phyloP scores from a whole-genome alignment of 148 eudicot genomes.

The Heliamphora exappendiculata region DNA sequence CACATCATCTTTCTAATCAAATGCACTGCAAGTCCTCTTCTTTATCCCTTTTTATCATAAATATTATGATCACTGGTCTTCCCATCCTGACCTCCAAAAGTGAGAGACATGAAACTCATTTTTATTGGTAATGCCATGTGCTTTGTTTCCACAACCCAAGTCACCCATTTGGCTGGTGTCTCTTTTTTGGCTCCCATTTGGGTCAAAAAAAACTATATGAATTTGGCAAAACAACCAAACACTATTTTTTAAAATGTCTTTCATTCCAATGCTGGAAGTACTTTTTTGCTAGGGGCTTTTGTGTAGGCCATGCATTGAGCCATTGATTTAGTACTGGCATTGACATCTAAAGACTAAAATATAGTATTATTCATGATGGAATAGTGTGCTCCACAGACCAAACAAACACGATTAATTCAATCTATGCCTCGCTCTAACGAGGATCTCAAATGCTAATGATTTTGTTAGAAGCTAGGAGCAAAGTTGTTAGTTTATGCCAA shows the following conservation, averaged over 20 bases:
- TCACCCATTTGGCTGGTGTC: background rate
- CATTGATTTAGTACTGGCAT: constrained; percentile 5
- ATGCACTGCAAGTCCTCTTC: too few species aligned
- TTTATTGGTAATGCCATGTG: background rate
- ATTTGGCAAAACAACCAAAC: constrained; percentile 9
- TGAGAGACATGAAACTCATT: constrained; percentile 24
- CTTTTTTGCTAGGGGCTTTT: background rate
- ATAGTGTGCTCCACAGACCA: constrained; percentile 13
- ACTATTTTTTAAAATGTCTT: constrained; percentile 8
- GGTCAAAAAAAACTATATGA: background rate
- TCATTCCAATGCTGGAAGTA: constrained; percentile 19
- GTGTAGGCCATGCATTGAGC: constrained; percentile 17
- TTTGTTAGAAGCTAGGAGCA: constrained; percentile 9
- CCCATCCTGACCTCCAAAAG: constrained; percentile 13
- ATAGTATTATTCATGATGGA: background rate
- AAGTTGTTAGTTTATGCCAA: constrained; percentile 2
- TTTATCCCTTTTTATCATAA: too few species aligned
- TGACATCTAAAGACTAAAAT: background rate
- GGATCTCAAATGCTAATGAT: constrained; percentile 19
- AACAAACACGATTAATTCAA: constrained; percentile 18
- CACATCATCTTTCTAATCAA: too few species aligned
- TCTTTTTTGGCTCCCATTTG: background rate
- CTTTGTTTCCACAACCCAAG: constrained; percentile 17
- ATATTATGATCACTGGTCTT: background rate
- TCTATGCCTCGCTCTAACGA: constrained; percentile 12